Base-by-base conservation (phyloP, 2,329 filamentous ascomycete genomes). In the Pseudocercospora macadamiae region DNA sequence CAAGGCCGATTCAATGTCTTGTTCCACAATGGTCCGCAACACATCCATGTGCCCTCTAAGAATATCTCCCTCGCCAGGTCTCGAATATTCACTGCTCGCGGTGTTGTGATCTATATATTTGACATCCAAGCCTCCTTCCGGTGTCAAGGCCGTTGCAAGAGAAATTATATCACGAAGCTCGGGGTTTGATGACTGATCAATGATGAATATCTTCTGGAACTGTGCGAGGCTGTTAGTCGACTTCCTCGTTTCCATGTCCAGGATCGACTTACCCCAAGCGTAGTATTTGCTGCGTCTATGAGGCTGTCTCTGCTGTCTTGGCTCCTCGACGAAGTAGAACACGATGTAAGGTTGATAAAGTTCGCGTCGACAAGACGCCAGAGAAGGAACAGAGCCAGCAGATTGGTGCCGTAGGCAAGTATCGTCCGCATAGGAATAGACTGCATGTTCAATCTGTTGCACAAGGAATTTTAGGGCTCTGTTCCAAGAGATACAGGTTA, bases 191-290 rank as follows among this genome's bases (percentile, higher is more conserved):
- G 80, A 79, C 3, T 84, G 74, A 45, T 80, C 82, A 42, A 85
- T 75, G 25, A 81, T 79, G 61, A 83, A 76, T 10, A 85, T 79
- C 53, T 80, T 75, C 32, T 80, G 73, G 61, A 85, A 85, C 81
- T 70, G 51, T 18, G 19, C 28, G 28, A 12, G 6, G 6, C 28
- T 32, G 28, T 6, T 32, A 32, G 12, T 32, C 6, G 28, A 32
- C 6, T 32, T 32, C 28, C 6, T 32, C 12, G 6, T 32, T n/a
- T n/a, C n/a, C n/a, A n/a, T n/a, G n/a, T n/a, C n/a, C n/a, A n/a
- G n/a, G 28, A 32, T 6, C 12, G 28, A 32, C 28, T 32, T 32
- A 32, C 28, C 12, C 28, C 28, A 32, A 32, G 28, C 6, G 28
- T 32, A 12, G 6, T 12, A 12, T 32, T 32, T 6, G 6, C 28